Evolutionary conservation across 2,329 filamentous ascomycete species (phyloP).

Genomic region (Dactylonectria macrodidyma): DNA sequence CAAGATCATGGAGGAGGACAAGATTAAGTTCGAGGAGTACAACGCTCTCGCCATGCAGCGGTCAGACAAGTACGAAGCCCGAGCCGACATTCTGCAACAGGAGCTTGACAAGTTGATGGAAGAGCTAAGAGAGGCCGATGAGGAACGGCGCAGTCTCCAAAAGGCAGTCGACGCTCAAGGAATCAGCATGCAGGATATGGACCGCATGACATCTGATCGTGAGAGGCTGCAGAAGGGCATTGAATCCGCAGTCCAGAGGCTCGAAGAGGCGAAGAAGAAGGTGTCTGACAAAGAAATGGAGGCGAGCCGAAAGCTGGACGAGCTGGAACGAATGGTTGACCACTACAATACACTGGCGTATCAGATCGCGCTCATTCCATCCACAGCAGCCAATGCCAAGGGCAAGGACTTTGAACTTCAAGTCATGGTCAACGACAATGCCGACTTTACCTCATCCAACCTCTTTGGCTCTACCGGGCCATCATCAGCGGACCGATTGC

Average conservation of each 20-base stretch:
- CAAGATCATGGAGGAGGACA: slow-evolving; percentile 95
- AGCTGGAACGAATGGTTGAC: slow-evolving; percentile 91
- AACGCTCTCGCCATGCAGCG: slow-evolving; percentile 87
- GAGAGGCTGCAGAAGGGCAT: slow-evolving; percentile 93
- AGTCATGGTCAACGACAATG: slow-evolving; percentile 83
- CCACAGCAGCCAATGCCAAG: slow-evolving; percentile 87
- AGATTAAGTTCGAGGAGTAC: slow-evolving; percentile 95
- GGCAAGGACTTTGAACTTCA: slow-evolving; percentile 88
- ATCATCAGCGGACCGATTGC: slow-evolving; percentile 77
- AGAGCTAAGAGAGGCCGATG: slow-evolving; percentile 85
- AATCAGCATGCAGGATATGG: slow-evolving; percentile 97
- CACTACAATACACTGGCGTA: slow-evolving; percentile 96
- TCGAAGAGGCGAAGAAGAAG: slow-evolving; percentile 88
- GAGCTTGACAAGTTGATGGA: slow-evolving; percentile 84
- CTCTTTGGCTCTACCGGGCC: slow-evolving; percentile 60
- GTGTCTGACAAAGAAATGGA: slow-evolving; percentile 91
- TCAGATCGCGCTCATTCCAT: slow-evolving; percentile 90
- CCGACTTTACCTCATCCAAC: slow-evolving; percentile 81
- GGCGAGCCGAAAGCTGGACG: slow-evolving; percentile 87
- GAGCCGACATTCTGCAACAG: slow-evolving; percentile 86
- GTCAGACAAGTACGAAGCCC: slow-evolving; percentile 88
- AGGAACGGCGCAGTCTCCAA: slow-evolving; percentile 85
- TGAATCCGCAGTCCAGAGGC: slow-evolving; percentile 79
- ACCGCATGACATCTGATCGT: slow-evolving; percentile 97
- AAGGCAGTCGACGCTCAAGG: slow-evolving; percentile 92